phyloP scores from a whole-genome alignment of 2,329 filamentous ascomycete species.

The Penicillium hesseltinei region DNA sequence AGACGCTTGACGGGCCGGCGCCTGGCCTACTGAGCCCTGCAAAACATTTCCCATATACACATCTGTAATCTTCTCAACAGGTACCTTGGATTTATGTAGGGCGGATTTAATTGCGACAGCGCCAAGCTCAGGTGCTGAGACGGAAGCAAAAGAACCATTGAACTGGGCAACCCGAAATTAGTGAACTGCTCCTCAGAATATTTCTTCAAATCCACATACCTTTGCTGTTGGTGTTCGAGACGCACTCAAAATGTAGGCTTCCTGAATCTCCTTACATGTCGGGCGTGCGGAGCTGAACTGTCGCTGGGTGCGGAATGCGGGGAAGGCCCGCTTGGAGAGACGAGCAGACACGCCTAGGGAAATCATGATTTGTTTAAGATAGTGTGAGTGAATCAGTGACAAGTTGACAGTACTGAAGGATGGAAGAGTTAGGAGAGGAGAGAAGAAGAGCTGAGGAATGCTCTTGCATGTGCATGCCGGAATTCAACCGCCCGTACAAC shows the following conservation, averaged over 20 bases:
- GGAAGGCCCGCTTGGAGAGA: constrained; percentile 32
- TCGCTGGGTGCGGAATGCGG: constrained; percentile 48
- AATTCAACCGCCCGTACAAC: constrained; percentile 23
- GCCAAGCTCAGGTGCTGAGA: constrained; percentile 83
- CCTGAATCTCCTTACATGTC: constrained; percentile 67
- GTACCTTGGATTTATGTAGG: constrained; percentile 79
- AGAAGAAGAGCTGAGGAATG: constrained; percentile 4
- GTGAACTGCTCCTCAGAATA: background rate
- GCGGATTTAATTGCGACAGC: constrained; percentile 90
- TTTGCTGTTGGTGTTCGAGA: constrained; percentile 87
- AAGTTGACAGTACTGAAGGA: background rate
- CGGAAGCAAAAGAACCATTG: constrained; percentile 83
- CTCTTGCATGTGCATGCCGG: constrained; percentile 13
- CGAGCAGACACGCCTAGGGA: constrained; percentile 28
- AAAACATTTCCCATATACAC: constrained; percentile 98
- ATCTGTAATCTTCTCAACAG: constrained; percentile 76
- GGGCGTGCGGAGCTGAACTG: constrained; percentile 54
- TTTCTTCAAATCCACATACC: constrained; percentile 48
- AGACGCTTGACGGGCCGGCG: constrained; percentile 84
- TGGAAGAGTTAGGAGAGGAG: background rate
- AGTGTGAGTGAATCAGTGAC: background rate
- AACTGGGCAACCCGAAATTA: constrained; percentile 59
- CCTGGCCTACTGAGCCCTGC: constrained; percentile 78
- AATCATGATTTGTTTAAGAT: constrained; percentile 17
- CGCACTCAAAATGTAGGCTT: constrained; percentile 91